These are phyloP conservation scores for sorghum (Sorghum bicolor) DNA, from an alignment of 176 grass and related monocot species.

Conservation along the genomic window DNA sequence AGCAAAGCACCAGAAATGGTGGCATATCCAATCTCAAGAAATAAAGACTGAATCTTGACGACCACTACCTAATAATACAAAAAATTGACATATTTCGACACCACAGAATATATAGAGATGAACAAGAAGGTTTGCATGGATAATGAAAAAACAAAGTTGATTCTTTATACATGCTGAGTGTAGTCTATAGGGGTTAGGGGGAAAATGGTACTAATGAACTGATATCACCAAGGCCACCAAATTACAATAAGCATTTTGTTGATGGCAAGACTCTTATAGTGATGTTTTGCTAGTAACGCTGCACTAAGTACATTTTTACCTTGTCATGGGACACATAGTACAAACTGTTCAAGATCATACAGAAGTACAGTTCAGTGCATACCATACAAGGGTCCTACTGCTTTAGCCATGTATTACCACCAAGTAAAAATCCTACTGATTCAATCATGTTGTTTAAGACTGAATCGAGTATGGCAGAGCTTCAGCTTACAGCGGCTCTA, in stretches of 20 bases:
- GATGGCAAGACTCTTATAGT: background rate
- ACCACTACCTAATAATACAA: background rate
- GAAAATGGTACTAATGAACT: background rate
- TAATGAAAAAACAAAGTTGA: no score
- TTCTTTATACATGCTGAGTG: background rate
- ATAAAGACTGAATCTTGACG: background rate
- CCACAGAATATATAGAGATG: background rate
- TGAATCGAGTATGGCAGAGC: background rate
- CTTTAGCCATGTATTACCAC: background rate
- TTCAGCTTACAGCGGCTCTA: background rate
- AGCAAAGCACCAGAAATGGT: background rate
- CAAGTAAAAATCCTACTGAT: background rate
- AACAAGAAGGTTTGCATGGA: background rate
- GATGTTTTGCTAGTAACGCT: background rate
- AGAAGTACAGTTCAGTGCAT: background rate
- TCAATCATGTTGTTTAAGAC: background rate
- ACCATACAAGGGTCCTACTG: background rate
- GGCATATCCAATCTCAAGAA: background rate
- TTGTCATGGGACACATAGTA: background rate
- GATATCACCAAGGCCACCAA: background rate
- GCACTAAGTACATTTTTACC: background rate
- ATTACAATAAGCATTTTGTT: background rate
- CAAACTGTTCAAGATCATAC: background rate
- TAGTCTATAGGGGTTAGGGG: background rate
- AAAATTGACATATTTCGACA: background rate